These are phyloP conservation scores for Limtongia smithiae DNA, from an alignment of 805 yeast genomes.

Conservation along the genomic window DNA sequence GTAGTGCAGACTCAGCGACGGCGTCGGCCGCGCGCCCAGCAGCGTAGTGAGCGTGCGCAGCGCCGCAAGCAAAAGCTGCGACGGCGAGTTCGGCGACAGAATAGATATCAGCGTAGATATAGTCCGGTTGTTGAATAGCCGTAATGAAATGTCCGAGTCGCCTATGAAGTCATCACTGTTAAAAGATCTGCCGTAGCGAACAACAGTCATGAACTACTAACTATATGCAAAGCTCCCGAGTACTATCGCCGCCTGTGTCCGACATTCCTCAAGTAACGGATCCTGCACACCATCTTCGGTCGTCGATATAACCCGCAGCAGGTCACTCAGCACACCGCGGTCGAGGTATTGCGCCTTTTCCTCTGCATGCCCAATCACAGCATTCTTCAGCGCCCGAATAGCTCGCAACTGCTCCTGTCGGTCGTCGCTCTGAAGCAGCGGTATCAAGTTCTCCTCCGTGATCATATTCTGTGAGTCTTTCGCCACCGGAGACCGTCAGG, in stretches of 20 bases:
- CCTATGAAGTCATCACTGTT: too few species aligned
- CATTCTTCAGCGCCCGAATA: conserved; percentile 33
- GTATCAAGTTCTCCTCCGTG: conserved; percentile 20
- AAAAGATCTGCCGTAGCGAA: too few species aligned
- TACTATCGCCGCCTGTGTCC: conserved; percentile 32
- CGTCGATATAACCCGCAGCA: conserved; percentile 30
- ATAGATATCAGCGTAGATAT: conserved; percentile 12
- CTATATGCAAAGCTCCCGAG: conserved; percentile 37
- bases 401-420: conserved; percentile 23
- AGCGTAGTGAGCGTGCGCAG: conserved; percentile 21
- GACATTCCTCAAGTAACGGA: conserved; percentile 12
- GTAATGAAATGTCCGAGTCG: conserved; percentile 20
- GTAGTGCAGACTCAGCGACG: conserved; percentile 2
- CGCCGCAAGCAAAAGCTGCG: conserved; percentile 12
- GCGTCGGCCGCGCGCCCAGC: conserved; percentile 11
- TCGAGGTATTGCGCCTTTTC: conserved; percentile 32
- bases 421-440: conserved; percentile 12
- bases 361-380: conserved; percentile 38
- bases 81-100: conserved; percentile 8
- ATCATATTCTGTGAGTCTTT: too few species aligned
- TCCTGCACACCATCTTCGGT: conserved; percentile 15
- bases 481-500: too few species aligned
- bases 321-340: conserved; percentile 27
- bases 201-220: too few species aligned
- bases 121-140: conserved; percentile 5